Base-by-base conservation (phyloP, 2,329 filamentous ascomycete species). In the Neocucurbitaria cava region DNA sequence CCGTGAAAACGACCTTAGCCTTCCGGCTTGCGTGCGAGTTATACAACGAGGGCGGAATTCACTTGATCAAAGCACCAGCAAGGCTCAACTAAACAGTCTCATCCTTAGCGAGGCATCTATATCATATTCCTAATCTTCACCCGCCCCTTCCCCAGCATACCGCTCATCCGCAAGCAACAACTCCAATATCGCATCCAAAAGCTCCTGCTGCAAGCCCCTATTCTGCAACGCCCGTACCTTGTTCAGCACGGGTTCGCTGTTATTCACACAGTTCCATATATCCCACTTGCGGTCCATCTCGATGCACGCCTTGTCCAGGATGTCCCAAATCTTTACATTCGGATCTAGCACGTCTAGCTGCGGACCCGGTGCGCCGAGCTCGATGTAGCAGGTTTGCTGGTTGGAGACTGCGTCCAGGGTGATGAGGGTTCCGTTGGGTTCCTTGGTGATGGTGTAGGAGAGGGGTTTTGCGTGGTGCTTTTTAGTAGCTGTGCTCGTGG, bases 301-400 rank as follows among this genome's bases (percentile, higher is more conserved):
- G 36, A 73, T 69, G 56, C 64, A 65, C 6, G 65, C 59, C 23
- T 68, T 64, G 18, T 71, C 66, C 3, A 75, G 49, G 1, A 76
- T 67, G 10, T 64, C 54, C 59, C 64, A 72, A 46, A 71, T 66
- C 26, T 47, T 54, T 8, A 67, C 65, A 5, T 62, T 64, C 1
- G 73, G 70, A 39, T 76, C 70, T 8, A 75, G 11, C 6, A 76
- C 49, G 36, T 75, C 68, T 18, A 77, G 65, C 43, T 73, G 70
- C 1, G 73, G 72, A 1, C 64, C 56, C 3, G n/a, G n/a, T n/a
- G 54, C n/a, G 30, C 56, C 59, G 1, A 77, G 60, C 46, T 74
- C 68, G 40, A 76, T 55, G 46, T 70, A 67, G 46, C 59, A 57
- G 2, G 64, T 59, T 20, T 71, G 62, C 17, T 58, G 46, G 0